Percentiles rank a stretch among this genome's conserved stretches.
Conservation (phyloP, 1,284 basidiomycete genomes). For the Heimioporus retisporus region DNA sequence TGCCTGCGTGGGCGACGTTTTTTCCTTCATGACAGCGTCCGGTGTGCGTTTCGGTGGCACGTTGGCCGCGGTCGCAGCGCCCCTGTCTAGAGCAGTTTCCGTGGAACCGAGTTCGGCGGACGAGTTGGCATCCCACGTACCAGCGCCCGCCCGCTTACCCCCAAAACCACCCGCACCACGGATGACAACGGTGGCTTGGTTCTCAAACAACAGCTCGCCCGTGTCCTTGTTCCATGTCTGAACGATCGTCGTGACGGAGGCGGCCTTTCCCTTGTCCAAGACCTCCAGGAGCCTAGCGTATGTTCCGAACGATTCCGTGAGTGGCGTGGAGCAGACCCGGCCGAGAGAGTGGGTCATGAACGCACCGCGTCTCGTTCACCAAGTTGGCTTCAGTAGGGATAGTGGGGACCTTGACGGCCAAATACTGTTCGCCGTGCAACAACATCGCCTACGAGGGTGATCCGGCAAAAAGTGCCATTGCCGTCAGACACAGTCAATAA, state of each 20-base stretch:
- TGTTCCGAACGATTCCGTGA: slow-evolving; percentile 7
- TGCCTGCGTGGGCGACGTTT: slow-evolving; percentile 86
- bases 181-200: slow-evolving; percentile 93
- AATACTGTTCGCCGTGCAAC: slow-evolving; percentile 98
- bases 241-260: slow-evolving; percentile 84
- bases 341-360: neutral
- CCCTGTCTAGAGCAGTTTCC: slow-evolving; percentile 74
- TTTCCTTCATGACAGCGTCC: slow-evolving; percentile 90
- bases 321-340: slow-evolving; percentile 2
- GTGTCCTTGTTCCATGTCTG: slow-evolving; percentile 85
- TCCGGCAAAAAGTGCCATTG: no score
- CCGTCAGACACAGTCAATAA: no score
- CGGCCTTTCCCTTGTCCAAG: slow-evolving; percentile 93
- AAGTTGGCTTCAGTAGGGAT: slow-evolving; percentile 93
- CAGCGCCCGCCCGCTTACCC: slow-evolving; percentile 87
- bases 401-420: slow-evolving; percentile 88
- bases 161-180: slow-evolving; percentile 97
- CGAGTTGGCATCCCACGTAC: slow-evolving; percentile 48
- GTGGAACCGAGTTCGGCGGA: slow-evolving; percentile 12
- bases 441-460: slow-evolving; percentile 79
- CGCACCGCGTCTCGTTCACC: slow-evolving; percentile 79
- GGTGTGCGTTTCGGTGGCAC: slow-evolving; percentile 85
- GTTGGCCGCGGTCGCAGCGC: slow-evolving; percentile 90
- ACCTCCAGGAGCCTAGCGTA: slow-evolving; percentile 76
- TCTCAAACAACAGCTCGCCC: slow-evolving; percentile 92